These are phyloP conservation scores for Plasmodium vinckei DNA, from an alignment of 169 alveolate genomes.

Conservation along the genomic window DNA sequence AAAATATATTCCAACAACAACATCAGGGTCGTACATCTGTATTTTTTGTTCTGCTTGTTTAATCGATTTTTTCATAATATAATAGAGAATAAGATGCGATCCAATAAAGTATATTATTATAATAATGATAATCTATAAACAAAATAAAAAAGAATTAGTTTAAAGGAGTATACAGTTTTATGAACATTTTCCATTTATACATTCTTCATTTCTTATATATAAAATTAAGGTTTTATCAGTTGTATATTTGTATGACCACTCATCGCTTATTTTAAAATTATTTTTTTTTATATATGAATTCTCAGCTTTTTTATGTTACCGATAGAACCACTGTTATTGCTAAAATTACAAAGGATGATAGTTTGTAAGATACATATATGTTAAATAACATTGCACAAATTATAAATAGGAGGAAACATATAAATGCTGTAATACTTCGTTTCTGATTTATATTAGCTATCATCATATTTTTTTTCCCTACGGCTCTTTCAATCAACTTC, in stretches of 20 bases:
- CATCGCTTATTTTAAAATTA: neutral
- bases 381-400: slow-evolving; percentile 69
- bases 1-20: slow-evolving; percentile 68
- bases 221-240: neutral
- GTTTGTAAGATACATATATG: slow-evolving; percentile 52
- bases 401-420: slow-evolving; percentile 35
- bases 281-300: neutral
- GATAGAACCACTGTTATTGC: slow-evolving; percentile 28
- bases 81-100: slow-evolving; percentile 54
- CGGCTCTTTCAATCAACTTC: slow-evolving; percentile 59
- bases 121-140: slow-evolving; percentile 23
- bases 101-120: slow-evolving; percentile 64
- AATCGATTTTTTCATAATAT: slow-evolving; percentile 70
- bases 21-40: slow-evolving; percentile 53
- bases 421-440: slow-evolving; percentile 46
- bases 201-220: neutral
- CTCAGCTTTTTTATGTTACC: slow-evolving; percentile 17
- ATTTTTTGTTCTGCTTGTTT: slow-evolving; percentile 75
- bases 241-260: neutral
- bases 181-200: neutral
- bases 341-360: slow-evolving; percentile 14
- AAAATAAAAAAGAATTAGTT: neutral
- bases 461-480: slow-evolving; percentile 68
- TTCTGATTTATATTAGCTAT: slow-evolving; percentile 42
- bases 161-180: neutral